Base-by-base conservation (phyloP, 768 basidiomycete species). In the Amanita rubescens region DNA sequence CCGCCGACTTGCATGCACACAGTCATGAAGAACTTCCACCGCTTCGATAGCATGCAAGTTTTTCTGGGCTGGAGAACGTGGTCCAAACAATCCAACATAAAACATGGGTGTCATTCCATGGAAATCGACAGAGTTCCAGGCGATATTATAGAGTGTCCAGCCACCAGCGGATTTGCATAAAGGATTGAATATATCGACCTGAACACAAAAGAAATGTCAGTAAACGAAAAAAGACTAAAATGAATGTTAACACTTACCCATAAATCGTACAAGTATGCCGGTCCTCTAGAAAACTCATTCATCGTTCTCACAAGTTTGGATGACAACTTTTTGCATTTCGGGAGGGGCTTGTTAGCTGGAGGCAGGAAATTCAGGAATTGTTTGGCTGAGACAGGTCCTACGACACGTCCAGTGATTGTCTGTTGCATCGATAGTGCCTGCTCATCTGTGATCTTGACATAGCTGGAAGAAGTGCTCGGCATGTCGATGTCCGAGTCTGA, bases 11-110 rank as follows among this genome's bases (percentile, higher is more conserved):
- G 22, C 37, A 37, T 27, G 35, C 41, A 54, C 53, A 22, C 51
- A 25, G 34, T 53, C 54, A 33, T 27, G 30, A 27, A 39, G 39
- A n/a, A 55, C 24, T 27, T 55, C 54, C 8, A 19, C 33, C 9
- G n/a, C 32, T 37, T 37, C 33, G n/a, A 49, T 14, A 20, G 14
- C 12, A 27, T 20, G 37, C 19, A 12, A 49, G 10, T 19, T 14
- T 14, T 39, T 27, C 11, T 46, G 20, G 25, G 25, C 44, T 46
- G 22, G 24, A 24, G 10, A 34, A 27, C 5, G 37, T 12, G 27
- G n/a, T 12, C 34, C n/a, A 19, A 7, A 32, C 19, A 49, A 37
- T 7, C 34, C 37, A 27, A 49, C 7, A 25, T 49, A 27, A 3
- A 32, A 32, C 34, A 35, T 49, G 34, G 34, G 14, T 11, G 7